Evolutionary conservation across 805 yeast species (phyloP).

Genomic region (Cyberlindnera bimundalis): DNA sequence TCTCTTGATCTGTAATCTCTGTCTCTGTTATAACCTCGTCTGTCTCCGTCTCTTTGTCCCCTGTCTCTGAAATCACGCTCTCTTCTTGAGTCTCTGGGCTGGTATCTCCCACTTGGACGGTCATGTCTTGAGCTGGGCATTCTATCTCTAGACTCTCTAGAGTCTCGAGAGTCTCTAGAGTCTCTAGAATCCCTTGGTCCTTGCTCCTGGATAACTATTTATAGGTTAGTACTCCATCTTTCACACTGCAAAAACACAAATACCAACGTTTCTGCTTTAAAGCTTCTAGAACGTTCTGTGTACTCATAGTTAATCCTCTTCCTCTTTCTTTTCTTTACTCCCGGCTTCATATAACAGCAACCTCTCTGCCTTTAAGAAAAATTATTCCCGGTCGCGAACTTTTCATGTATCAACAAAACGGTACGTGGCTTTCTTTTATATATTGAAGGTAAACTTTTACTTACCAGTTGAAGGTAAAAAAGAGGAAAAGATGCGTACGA

Average conservation of each 20-base stretch:
- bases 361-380: too few relatives aligned
- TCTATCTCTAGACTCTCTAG: not conserved
- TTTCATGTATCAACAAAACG: too few relatives aligned
- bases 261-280: conserved; percentile 26
- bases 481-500: conserved; percentile 2
- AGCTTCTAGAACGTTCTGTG: conserved; percentile 23
- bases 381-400: too few relatives aligned
- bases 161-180: not conserved
- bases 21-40: conserved; percentile 2
- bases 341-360: too few relatives aligned
- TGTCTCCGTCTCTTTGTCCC: conserved; percentile 6
- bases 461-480: too few relatives aligned
- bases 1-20: conserved; percentile 7
- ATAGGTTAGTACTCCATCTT: conserved; percentile 14
- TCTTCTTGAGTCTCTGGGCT: conserved; percentile 10
- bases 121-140: too few relatives aligned
- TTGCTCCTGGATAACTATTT: conserved; percentile 18
- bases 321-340: not conserved
- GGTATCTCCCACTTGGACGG: too few relatives aligned
- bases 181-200: conserved; percentile 1
- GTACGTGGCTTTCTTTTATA: too few relatives aligned
- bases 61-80: too few relatives aligned
- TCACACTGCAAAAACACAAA: too few relatives aligned
- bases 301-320: conserved; percentile 18
- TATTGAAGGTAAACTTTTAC: too few relatives aligned